phyloP scores from a whole-genome alignment of 371 early-diverging fungal species.

The Umbelopsis sp. region DNA sequence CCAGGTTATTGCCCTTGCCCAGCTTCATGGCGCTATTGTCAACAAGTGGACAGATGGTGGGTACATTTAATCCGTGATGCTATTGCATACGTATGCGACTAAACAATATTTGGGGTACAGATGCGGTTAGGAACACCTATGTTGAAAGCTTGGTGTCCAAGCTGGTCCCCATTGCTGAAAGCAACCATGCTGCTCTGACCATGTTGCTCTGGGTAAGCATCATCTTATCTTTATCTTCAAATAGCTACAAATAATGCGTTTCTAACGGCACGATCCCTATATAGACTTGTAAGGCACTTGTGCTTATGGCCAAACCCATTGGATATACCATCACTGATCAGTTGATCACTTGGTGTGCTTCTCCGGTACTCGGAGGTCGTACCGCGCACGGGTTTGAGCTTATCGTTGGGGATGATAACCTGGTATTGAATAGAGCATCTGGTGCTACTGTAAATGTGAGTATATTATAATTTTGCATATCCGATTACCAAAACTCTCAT shows the following conservation, averaged over 20 bases:
- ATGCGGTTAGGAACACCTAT: conserved; percentile 34
- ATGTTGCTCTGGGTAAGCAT: conserved; percentile 2
- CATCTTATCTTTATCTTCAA: too few relatives aligned
- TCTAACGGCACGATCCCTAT: background rate
- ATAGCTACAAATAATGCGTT: too few relatives aligned
- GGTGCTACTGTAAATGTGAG: conserved; percentile 72
- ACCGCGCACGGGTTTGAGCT: conserved; percentile 73
- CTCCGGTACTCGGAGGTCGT: conserved; percentile 41
- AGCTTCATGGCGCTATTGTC: conserved; percentile 59
- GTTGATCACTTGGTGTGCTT: conserved; percentile 58
- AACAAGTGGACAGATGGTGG: conserved; percentile 67
- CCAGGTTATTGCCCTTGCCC: conserved; percentile 47
- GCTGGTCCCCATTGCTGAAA: conserved; percentile 31
- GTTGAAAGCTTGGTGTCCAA: conserved; percentile 30
- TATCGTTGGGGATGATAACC: conserved; percentile 69
- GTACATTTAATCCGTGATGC: conserved; percentile 17
- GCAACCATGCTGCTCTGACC: conserved; percentile 17
- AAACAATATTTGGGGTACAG: conserved; percentile 22
- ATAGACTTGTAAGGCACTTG: conserved; percentile 70
- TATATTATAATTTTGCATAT: background rate
- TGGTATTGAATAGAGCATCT: conserved; percentile 69
- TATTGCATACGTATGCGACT: background rate
- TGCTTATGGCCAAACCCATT: conserved; percentile 51
- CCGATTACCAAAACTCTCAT: too few relatives aligned
- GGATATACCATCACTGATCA: conserved; percentile 65